Base-by-base conservation (phyloP, 805 yeast genomes). In the Clavispora santaluciae region DNA sequence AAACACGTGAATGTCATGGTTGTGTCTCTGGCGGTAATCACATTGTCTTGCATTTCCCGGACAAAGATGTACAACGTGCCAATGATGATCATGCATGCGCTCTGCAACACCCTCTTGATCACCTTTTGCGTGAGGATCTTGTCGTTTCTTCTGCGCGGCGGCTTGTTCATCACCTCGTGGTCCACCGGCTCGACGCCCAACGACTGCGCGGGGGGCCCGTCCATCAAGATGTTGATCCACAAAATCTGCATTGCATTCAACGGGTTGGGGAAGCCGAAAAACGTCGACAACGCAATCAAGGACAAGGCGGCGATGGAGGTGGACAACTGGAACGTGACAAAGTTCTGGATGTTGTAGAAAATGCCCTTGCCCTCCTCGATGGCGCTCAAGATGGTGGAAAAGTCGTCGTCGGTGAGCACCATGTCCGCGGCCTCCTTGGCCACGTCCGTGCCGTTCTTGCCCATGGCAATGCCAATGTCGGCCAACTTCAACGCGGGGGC, bases 1-100 rank as follows among this genome's bases (percentile, higher is more conserved):
- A 93, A 93, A 60, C 98, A 87, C 0, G 98, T 93, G 59, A 93
- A 93, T 0, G 99, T 91, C 99, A 93, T 93, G 1, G 99, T 93
- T 16, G 99, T 93, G 60, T 93, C 99, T 65, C 99, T 83, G 11
- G 91, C 83, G 2, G 97, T 89, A 42, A 91, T 81, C 46, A 75
- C 76, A 22, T 80, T 76, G 53, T 87, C 95, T 17, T 78, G 75
- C 95, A 91, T 88, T 63, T 91, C 97, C 46, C 78, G 76, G 33
- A 86, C 68, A 60, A 89, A 93, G 15, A 93, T 85, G 56, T 82
- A 86, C 63, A 90, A 74, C 0, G 99, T 93, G 33, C 99, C 99
- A 10, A 74, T 26, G 22, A 88, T 76, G 41, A 93, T 87, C 59
- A 90, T 79, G 2, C 66, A 49, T 0, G 97, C 95, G 15, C 95